A percentile compares a stretch with the other conserved stretches of the same genome.
Conservation (phyloP, 495 filamentous ascomycete species). For the Bryoglossum gracile region DNA sequence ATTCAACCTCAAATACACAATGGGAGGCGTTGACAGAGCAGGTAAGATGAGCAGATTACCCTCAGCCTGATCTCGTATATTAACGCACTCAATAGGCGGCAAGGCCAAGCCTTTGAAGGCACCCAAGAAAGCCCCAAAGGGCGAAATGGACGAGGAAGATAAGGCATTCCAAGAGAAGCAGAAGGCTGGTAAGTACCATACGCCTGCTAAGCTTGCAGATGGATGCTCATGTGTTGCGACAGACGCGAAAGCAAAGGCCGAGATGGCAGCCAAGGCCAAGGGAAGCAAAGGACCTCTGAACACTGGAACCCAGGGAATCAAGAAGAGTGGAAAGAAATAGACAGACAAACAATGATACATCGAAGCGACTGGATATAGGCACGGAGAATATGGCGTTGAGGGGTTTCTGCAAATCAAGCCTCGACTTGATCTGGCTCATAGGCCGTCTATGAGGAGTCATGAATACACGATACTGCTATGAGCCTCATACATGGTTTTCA, state of each 20-base stretch:
- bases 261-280: slow-evolving; percentile 55
- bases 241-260: slow-evolving; percentile 76
- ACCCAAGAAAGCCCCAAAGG: slow-evolving; percentile 69
- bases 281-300: slow-evolving; percentile 54
- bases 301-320: slow-evolving; percentile 75
- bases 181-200: slow-evolving; percentile 51
- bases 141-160: slow-evolving; percentile 65
- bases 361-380: slow-evolving; percentile 5
- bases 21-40: slow-evolving; percentile 34
- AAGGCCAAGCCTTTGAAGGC: slow-evolving; percentile 81
- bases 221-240: too few relatives aligned
- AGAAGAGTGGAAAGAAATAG: slow-evolving; percentile 85
- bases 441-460: background rate
- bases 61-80: slow-evolving; percentile 3
- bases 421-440: too few relatives aligned
- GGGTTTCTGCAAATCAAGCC: slow-evolving; percentile 7
- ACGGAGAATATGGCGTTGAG: slow-evolving; percentile 17
- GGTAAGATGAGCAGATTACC: slow-evolving; percentile 18
- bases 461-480: slow-evolving; percentile 2
- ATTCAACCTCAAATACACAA: slow-evolving; percentile 14
- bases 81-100: slow-evolving; percentile 48
- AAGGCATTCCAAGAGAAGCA: slow-evolving; percentile 68
- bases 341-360: too few relatives aligned
- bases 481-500: background rate
- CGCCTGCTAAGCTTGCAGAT: slow-evolving; percentile 4